Evolutionary conservation across 331 rosid genomes (phyloP), one percentile per base, ranked within the genome.

Genomic region (Phaseolus coccineus): DNA sequence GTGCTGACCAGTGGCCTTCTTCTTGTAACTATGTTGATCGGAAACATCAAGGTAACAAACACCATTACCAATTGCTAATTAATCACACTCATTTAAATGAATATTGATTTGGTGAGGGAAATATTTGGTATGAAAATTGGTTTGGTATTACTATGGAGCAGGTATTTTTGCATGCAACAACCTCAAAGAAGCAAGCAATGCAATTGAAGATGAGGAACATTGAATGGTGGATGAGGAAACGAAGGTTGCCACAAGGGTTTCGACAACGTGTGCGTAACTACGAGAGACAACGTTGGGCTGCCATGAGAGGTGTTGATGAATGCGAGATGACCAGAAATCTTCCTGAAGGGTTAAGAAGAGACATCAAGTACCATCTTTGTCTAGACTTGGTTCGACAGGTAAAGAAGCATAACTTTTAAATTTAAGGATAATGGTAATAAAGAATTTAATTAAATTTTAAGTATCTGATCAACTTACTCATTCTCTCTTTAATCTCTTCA

Each of bases 201-300:
- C 98, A 94, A 61, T 50, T 94, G 86, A 89, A 84, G 86, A 94
- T 94, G 96, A 94, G 98, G 82, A 94, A 94, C 55, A 75, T 94
- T 68, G 98, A 94, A 71, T 94, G 97, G 98, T 94, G 98, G 98
- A 94, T 94, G 98, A 89, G 91, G 85, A 94, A 88, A 83, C 85
- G 96, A 82, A 79, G 67, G 0, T 80, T 94, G 84, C 98, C 98
- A 0, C 88, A 57, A 59, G 92, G 88, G 24, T 94, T 88, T 56
- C 22, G 93, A 63, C 98, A 94, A 27, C 87, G 98, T 0, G 98
- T 94, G 47, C 90, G 96, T 0, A 90, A 78, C 86, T 94, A 88
- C 4, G 98, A 94, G 86, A 85, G 98, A 6, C 98, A 92, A 10
- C 86, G 96, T 24, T 94, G 98, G 98, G 98, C 98, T 0, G 97